phyloP scores from a whole-genome alignment of 805 yeast species.

The Candida takata region DNA sequence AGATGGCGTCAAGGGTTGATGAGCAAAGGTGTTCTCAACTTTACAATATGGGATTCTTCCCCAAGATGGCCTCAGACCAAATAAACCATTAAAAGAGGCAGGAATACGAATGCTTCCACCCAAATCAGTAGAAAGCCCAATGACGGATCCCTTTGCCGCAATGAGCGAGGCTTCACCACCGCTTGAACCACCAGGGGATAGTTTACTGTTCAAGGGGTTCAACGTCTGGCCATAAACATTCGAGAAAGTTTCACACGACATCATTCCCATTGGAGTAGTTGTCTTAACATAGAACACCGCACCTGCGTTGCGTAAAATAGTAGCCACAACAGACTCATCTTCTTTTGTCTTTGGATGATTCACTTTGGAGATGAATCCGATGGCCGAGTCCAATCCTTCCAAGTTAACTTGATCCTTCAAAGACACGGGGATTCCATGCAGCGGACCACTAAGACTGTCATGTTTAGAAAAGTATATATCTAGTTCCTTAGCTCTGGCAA shows the following conservation, averaged over 20 bases:
- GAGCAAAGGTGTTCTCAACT: slow-evolving; percentile 20
- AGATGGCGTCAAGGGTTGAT: slow-evolving; percentile 48
- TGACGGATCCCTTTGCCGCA: slow-evolving; percentile 33
- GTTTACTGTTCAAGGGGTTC: slow-evolving; percentile 35
- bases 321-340: slow-evolving; percentile 31
- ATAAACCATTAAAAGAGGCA: slow-evolving; percentile 35
- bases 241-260: slow-evolving; percentile 39
- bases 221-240: slow-evolving; percentile 38
- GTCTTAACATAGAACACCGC: slow-evolving; percentile 51
- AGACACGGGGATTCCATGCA: slow-evolving; percentile 63
- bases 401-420: slow-evolving; percentile 39
- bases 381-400: slow-evolving; percentile 39
- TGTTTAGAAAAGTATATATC: slow-evolving; percentile 40
- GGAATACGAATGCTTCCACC: slow-evolving; percentile 48
- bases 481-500: slow-evolving; percentile 43
- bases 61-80: slow-evolving; percentile 36
- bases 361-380: slow-evolving; percentile 41
- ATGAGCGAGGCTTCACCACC: slow-evolving; percentile 48
- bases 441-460: slow-evolving; percentile 51
- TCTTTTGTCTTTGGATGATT: slow-evolving; percentile 49
- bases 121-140: slow-evolving; percentile 50
- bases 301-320: slow-evolving; percentile 36
- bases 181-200: slow-evolving; percentile 45
- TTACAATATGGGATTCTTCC: slow-evolving; percentile 32
- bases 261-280: slow-evolving; percentile 42